Conservation (phyloP, 2,329 filamentous ascomycete species). For the Ciborinia camelliae region DNA sequence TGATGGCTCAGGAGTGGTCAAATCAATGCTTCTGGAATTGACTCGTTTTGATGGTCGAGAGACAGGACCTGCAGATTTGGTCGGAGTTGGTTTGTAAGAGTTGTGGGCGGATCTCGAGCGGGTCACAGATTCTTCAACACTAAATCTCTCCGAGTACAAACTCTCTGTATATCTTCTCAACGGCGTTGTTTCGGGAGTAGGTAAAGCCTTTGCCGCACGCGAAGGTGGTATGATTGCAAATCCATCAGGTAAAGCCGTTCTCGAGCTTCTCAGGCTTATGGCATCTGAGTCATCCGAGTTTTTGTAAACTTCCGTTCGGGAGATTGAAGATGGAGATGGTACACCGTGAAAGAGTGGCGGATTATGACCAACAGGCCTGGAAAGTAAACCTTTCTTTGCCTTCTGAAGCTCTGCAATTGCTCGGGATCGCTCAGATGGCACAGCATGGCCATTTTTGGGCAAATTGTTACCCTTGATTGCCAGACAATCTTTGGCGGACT, state of each 20-base stretch:
- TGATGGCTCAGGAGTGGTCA: slow-evolving; percentile 8
- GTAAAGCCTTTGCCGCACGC: neutral
- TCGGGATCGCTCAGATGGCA: slow-evolving; percentile 6
- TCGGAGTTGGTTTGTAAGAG: neutral
- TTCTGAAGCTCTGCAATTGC: slow-evolving; percentile 5
- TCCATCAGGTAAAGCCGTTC: neutral
- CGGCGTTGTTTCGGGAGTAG: neutral
- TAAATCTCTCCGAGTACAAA: neutral
- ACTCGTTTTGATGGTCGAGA: neutral
- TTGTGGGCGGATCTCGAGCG: neutral
- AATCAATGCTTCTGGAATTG: slow-evolving; percentile 1
- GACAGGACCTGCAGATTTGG: neutral
- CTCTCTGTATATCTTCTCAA: neutral
- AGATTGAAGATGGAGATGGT: neutral
- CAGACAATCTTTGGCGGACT: neutral
- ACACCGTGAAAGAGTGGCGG: neutral
- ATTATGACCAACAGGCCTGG: neutral
- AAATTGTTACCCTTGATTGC: neutral
- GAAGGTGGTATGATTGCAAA: neutral
- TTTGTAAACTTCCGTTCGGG: neutral
- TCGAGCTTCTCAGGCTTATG: neutral
- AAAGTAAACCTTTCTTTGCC: neutral
- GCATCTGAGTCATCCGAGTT: neutral
- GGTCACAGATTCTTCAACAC: neutral
- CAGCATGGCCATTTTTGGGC: neutral